Evolutionary conservation across 2,329 filamentous ascomycete genomes (phyloP).

Genomic region (Coleophoma cylindrospora): DNA sequence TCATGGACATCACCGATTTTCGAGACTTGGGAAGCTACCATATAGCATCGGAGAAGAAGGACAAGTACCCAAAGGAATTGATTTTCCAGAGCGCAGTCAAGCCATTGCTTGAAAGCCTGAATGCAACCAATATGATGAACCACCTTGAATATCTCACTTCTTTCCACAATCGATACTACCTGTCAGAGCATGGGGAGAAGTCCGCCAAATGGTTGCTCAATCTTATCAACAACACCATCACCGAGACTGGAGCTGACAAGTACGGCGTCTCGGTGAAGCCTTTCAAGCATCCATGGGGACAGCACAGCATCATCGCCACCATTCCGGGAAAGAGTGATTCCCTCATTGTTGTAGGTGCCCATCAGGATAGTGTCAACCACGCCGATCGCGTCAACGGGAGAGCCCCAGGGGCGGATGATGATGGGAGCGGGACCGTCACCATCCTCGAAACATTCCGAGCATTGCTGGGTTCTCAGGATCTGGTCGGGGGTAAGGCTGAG

Average conservation of each 20-base stretch:
- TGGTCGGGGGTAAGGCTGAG: constrained; percentile 62
- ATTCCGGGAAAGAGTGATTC: constrained; percentile 79
- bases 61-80: constrained; percentile 59
- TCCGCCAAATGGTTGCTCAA: constrained; percentile 80
- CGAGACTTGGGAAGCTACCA: constrained; percentile 50
- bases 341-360: constrained; percentile 81
- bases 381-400: constrained; percentile 26
- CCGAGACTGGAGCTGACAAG: constrained; percentile 61
- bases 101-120: constrained; percentile 60
- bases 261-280: constrained; percentile 61
- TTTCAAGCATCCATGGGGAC: constrained; percentile 79
- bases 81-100: constrained; percentile 58
- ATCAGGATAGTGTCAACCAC: constrained; percentile 86
- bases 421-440: constrained; percentile 86
- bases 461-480: constrained; percentile 62
- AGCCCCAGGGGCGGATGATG: constrained; percentile 79
- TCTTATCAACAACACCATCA: constrained; percentile 66
- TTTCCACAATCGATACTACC: constrained; percentile 78
- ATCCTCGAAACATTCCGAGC: constrained; percentile 85
- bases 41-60: constrained; percentile 33
- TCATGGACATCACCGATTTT: constrained; percentile 87
- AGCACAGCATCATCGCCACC: constrained; percentile 81
- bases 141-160: constrained; percentile 72
- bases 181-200: constrained; percentile 68
- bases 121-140: constrained; percentile 67